Evolutionary conservation across 1,284 basidiomycete species (phyloP).

Genomic region (Trametes sp.): DNA sequence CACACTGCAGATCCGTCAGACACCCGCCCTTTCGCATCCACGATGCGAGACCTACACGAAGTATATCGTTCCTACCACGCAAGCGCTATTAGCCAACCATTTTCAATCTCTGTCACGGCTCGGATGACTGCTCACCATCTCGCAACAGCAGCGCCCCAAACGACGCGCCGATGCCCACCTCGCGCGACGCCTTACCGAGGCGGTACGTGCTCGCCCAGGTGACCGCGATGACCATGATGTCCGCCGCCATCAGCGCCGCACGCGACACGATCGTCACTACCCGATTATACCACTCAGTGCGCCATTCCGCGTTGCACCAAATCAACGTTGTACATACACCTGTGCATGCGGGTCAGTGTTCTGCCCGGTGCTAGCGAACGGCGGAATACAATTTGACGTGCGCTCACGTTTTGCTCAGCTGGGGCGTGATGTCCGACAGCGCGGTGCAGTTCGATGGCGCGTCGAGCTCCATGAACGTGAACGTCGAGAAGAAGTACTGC

Average conservation of each 20-base stretch:
- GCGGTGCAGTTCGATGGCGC: conserved; percentile 16
- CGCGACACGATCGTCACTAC: conserved; percentile 20
- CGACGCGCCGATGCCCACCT: conserved; percentile 6
- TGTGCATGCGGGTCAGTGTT: background rate
- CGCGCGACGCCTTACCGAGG: conserved; percentile 9
- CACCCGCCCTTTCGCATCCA: background rate
- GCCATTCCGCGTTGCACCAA: too few relatives aligned
- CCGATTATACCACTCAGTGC: too few relatives aligned
- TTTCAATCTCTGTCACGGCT: too few relatives aligned
- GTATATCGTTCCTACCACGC: background rate
- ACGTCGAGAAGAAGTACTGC: conserved; percentile 21
- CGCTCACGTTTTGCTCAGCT: conserved; percentile 14
- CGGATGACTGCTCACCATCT: background rate
- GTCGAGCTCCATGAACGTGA: conserved; percentile 8
- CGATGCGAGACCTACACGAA: background rate
- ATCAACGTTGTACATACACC: background rate
- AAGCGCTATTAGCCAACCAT: background rate
- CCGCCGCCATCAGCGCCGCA: conserved; percentile 15
- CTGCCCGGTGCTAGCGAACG: background rate
- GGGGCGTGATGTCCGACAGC: conserved; percentile 16
- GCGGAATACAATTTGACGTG: background rate
- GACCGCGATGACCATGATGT: conserved; percentile 15
- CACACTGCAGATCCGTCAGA: background rate
- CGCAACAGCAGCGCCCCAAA: conserved; percentile 13
- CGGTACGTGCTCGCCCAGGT: conserved; percentile 23